Base-by-base conservation (phyloP, 805 yeast genomes). In the Diddensiella santjacobensis region DNA sequence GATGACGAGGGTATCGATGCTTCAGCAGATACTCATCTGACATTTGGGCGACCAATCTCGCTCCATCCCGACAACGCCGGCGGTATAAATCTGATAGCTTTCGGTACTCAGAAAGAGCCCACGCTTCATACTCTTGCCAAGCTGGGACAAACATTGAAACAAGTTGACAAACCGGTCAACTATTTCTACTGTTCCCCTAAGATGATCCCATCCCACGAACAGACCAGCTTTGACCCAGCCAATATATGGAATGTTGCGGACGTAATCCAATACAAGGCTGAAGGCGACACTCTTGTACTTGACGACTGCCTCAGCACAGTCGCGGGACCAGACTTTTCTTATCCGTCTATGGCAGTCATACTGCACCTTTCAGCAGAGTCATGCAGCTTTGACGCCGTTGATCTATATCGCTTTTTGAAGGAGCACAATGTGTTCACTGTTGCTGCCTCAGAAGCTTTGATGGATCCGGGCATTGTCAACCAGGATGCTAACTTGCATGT, bases 271-370 rank as follows among this genome's bases (percentile, higher is more conserved):
- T 35, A 35, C 20, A 13, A 35, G 20, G 17, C 15, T 8, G 18
- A 35, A 35, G 38, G 15, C 15, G 38, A 17, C 15, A 8, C 38
- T 17, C 20, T 35, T 8, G 18, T 40, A 13, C 46, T 43, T 23
- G 31, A 18, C 5, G 22, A 13, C 17, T 26, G 31, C 31, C 13
- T 26, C 13, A 26, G 31, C 13, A 8, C 31, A 8, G 31, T 26
- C 13, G 11, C 31, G 8, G 31, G 31, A 26, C 49, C 46, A 10
- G 39, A 45, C 35, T 18, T 38, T 8, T 22, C 50, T 5, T 15
- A 24, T 17, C 33, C 49, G n/a, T 13, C 43, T 4, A 5, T 51
- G 13, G 54, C 49, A 10, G 46, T 51, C 40, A 23, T 45, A n/a
- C 22, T 42, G 22, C 50, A 50, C 23, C 13, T 13, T 8, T 17